Base-by-base conservation (phyloP, 2,329 filamentous ascomycete genomes). In the Cytospora leucostoma region DNA sequence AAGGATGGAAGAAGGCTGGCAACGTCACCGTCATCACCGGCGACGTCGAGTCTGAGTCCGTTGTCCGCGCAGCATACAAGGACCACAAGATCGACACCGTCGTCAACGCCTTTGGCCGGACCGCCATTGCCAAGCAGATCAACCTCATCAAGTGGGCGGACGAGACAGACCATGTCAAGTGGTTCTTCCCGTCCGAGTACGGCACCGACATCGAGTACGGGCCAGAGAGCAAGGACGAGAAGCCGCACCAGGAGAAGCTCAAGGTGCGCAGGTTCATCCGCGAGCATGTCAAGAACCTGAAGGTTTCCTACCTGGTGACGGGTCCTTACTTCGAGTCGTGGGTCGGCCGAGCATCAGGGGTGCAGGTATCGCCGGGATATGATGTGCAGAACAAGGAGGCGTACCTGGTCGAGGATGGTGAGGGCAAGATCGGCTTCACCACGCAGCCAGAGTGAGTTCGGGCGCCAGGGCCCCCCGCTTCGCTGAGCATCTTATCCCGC, bases 181-280 rank as follows among this genome's bases (percentile, higher is more conserved):
- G 84, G 78, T 89, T 91, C 76, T 83, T 88, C 67, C 87, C 88
- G 0, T 88, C 84, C 8, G 88, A 90, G 71, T 90, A 87, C 70
- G 85, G 85, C 62, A 89, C 84, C 1, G 88, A 87, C 70, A 83
- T 87, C 54, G 87, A 87, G 71, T 87, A 89, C 69, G 77, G 79
- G 27, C 77, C 84, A 0, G 71, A 79, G 27, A 89, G 87, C 15
- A 78, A 79, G 2, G 68, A 75, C 10, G 89, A 92, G 74, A 84
- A 82, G 70, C 87, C 89, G 2, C 89, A 92, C 70, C 88, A 91
- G 75, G 74, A 80, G 61, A 92, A 92, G 73, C 80, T 91, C 59
- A 84, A 86, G 69, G 86, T 91, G n/a, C 81, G 89, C 64, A 83
- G 81, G 62, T 82, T 82, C 35, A 78, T 90, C 37, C 79, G 80